Evolutionary conservation across 306 rosid genomes (phyloP).

Genomic region (Gillenia trifoliata): DNA sequence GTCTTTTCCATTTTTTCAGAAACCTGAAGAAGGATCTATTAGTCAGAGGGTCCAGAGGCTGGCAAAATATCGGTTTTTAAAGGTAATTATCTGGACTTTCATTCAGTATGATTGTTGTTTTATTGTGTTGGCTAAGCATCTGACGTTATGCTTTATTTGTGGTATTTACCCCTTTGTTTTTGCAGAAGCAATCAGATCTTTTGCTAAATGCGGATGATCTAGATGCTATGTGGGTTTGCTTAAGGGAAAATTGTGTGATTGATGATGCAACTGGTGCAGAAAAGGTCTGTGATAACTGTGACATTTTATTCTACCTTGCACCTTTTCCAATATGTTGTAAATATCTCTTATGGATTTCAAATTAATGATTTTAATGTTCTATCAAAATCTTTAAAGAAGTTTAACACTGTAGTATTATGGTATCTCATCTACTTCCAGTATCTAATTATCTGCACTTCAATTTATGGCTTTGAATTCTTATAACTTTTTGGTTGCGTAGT

Average conservation of each 20-base stretch:
- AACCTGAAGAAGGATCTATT: constrained; percentile 99
- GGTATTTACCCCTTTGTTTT: constrained; percentile 22
- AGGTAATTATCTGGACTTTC: constrained; percentile 35
- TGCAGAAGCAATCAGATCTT: constrained; percentile 97
- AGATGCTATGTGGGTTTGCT: constrained; percentile 98
- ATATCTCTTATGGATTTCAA: background rate
- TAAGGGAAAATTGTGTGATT: constrained; percentile 95
- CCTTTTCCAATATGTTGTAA: background rate
- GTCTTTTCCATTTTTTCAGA: constrained; percentile 43
- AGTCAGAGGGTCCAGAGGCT: constrained; percentile 91
- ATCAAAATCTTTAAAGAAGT: background rate
- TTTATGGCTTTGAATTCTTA: background rate
- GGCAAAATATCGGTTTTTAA: constrained; percentile 85
- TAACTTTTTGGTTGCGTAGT: background rate
- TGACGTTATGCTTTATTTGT: constrained; percentile 14
- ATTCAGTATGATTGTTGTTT: constrained; percentile 11
- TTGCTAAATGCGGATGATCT: constrained; percentile 95
- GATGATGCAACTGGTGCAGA: constrained; percentile 99
- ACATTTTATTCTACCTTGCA: constrained; percentile 12
- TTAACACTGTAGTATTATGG: background rate
- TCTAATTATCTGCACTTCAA: background rate
- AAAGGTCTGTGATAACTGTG: constrained; percentile 49
- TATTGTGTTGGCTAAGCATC: constrained; percentile 13
- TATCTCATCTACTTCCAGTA: background rate
- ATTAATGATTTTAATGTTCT: background rate